Conservation (phyloP, 805 yeast genomes). For the Suhomyces sp. region DNA sequence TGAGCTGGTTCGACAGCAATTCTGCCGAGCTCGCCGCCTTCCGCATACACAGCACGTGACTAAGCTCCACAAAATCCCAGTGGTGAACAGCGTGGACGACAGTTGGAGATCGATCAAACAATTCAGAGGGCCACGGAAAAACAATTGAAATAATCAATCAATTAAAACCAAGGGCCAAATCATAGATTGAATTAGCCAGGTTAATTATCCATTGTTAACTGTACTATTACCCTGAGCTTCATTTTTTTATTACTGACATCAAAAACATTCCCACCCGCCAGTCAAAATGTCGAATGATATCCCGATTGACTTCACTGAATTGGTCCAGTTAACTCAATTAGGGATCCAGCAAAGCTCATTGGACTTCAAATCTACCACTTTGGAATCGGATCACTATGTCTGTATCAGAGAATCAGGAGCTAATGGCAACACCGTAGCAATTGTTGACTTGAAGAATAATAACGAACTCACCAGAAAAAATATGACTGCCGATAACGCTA, state of each 20-base stretch:
- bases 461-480: constrained; percentile 82
- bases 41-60: not conserved
- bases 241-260: not conserved
- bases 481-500: constrained; percentile 97
- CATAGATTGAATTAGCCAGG: not conserved
- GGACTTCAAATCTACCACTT: constrained; percentile 90
- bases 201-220: not conserved
- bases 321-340: constrained; percentile 79
- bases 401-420: constrained; percentile 70
- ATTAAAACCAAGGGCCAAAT: not conserved
- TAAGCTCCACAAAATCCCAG: not conserved
- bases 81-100: constrained; percentile 6
- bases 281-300: constrained; percentile 47
- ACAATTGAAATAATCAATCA: not conserved
- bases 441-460: constrained; percentile 77
- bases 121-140: not conserved
- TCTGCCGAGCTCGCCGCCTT: not conserved
- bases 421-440: constrained; percentile 84
- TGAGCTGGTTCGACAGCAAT: not conserved
- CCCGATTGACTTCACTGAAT: constrained; percentile 96
- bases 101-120: constrained; percentile 2
- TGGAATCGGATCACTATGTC: constrained; percentile 89
- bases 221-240: not conserved
- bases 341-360: constrained; percentile 84
- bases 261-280: not conserved